Conservation (phyloP, 257 asterid genomes). For the Fraxinus excelsior region DNA sequence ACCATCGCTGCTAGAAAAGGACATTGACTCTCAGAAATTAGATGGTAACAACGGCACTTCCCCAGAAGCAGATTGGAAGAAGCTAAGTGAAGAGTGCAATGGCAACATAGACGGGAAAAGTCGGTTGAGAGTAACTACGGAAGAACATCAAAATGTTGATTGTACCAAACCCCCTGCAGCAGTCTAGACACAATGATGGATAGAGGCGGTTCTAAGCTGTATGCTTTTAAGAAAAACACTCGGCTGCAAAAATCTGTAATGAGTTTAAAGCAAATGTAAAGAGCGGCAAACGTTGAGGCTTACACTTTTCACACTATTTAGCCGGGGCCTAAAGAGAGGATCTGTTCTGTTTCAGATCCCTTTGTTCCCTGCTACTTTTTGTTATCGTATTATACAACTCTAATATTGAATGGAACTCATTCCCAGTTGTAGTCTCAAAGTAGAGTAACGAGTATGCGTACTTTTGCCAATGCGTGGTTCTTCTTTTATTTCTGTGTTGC, state of each 20-base stretch:
- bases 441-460: neutral
- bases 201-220: constrained; percentile 4
- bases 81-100: constrained; percentile 38
- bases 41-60: constrained; percentile 30
- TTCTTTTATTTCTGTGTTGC: neutral
- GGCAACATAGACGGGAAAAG: constrained; percentile 36
- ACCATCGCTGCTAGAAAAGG: constrained; percentile 34
- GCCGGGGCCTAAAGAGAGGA: constrained; percentile 32
- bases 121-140: constrained; percentile 23
- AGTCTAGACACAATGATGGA: constrained; percentile 26
- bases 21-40: constrained; percentile 20
- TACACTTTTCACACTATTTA: constrained; percentile 22
- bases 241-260: constrained; percentile 37
- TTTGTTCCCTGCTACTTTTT: constrained; percentile 4
- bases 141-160: constrained; percentile 31
- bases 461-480: neutral
- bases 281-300: constrained; percentile 42
- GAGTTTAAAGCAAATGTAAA: constrained; percentile 66
- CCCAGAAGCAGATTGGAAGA: constrained; percentile 13
- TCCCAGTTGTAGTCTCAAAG: neutral
- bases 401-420: neutral
- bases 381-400: neutral
- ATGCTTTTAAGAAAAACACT: constrained; percentile 21
- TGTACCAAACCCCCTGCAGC: constrained; percentile 22
- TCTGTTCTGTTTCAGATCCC: neutral